Evolutionary conservation across 768 basidiomycete genomes (phyloP), one percentile per base, ranked within the genome.

Genomic region (Russula compacta): DNA sequence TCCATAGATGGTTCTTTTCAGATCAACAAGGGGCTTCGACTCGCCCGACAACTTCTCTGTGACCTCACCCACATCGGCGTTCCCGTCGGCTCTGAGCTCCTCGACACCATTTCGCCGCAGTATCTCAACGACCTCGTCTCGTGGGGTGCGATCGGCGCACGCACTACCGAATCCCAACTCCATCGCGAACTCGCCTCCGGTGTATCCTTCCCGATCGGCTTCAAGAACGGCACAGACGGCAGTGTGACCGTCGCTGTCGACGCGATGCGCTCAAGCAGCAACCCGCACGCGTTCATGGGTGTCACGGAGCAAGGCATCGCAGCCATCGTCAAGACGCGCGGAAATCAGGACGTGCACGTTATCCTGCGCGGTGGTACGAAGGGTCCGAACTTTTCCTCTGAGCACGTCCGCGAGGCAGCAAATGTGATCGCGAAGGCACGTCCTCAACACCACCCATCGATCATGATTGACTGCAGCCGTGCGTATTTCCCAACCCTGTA

Each of bases 181-280:
- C 97, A 98, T 70, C 86, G 97, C 60, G 97, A 98, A 73, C 86
- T 98, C 48, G 94, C 93, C 5, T 93, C 89, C 4, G 95, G 95
- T 69, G 87, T 91, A 29, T 97, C 95, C 54, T 98, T 97, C 86
- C 95, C 97, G 21, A 92, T 98, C 65, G 92, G 93, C 9, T 99
- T 99, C 85, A 99, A 99, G 75, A 99, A 99, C 72, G 95, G 97
- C 56, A 99, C 97, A 3, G 95, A 98, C 72, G 97, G 97, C 57
- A 85, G 84, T 46, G 67, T 98, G 52, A 76, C 82, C 0, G 92
- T 98, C 39, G 95, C 95, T 3, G 89, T 98, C 58, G 97, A 99
- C 73, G 97, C 95, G 15, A 98, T 98, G 95, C 83, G 86, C 63
- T 86, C 92, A 0, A 83, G 92, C 12, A 88, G 86, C 3, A 88